Percentiles rank a stretch among this genome's conserved stretches.
phyloP scores from a whole-genome alignment of 2,329 filamentous ascomycete genomes.

The Bisporella sp. region DNA sequence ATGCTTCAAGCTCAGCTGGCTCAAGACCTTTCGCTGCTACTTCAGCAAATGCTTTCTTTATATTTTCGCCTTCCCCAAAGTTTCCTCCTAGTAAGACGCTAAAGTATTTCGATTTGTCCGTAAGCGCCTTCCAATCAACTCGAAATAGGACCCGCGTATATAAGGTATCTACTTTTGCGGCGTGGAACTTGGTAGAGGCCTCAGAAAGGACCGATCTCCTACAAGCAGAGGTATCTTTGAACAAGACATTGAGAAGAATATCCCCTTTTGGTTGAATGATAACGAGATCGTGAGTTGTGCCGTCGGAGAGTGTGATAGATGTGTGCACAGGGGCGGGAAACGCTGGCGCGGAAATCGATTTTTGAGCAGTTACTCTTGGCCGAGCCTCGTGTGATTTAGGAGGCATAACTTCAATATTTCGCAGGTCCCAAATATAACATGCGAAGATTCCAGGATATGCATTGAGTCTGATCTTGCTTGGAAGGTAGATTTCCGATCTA shows the following conservation, averaged over 20 bases:
- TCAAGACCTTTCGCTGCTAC: slow-evolving; percentile 40
- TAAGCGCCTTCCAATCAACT: slow-evolving; percentile 50
- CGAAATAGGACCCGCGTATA: slow-evolving; percentile 40
- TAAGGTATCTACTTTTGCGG: slow-evolving; percentile 17
- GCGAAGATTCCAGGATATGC: neutral
- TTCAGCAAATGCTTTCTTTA: slow-evolving; percentile 43
- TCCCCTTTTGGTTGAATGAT: slow-evolving; percentile 53
- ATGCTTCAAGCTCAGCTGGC: slow-evolving; percentile 39
- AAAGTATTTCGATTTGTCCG: slow-evolving; percentile 62
- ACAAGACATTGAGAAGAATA: slow-evolving; percentile 58
- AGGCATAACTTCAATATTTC: neutral
- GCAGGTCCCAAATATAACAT: neutral
- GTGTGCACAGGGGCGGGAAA: neutral
- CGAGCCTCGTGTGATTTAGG: neutral
- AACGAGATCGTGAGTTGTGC: slow-evolving; percentile 29
- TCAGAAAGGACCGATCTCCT: slow-evolving; percentile 40
- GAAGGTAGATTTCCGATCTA: neutral
- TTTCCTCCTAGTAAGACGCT: slow-evolving; percentile 51
- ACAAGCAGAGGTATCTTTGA: slow-evolving; percentile 50
- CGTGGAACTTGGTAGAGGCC: slow-evolving; percentile 34
- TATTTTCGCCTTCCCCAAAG: slow-evolving; percentile 55
- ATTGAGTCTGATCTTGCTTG: slow-evolving; percentile 17
- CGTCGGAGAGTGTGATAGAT: slow-evolving; percentile 14
- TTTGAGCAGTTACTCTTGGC: neutral
- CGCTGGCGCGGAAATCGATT: neutral